Evolutionary conservation across 2,329 filamentous ascomycete genomes (phyloP).

Genomic region (Westerdykella sp.): DNA sequence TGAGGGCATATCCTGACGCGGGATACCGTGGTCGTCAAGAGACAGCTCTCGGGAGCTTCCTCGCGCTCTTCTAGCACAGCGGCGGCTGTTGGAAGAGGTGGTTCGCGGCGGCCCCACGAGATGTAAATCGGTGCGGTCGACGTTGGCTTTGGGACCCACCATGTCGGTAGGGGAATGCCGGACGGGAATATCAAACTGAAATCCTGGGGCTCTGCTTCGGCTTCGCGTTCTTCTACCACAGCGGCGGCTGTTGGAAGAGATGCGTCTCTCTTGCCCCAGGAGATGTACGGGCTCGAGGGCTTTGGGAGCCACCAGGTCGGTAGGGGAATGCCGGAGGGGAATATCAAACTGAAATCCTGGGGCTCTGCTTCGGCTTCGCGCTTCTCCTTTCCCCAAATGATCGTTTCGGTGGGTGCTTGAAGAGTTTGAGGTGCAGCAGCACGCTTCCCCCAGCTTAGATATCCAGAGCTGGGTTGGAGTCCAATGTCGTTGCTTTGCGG

Average conservation of each 20-base stretch:
- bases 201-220: not conserved
- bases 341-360: not conserved
- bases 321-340: not conserved
- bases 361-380: not conserved
- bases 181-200: not conserved
- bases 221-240: not conserved
- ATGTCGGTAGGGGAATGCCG: not conserved
- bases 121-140: slow-evolving; percentile 4
- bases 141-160: not conserved
- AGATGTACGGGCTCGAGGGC: too few relatives aligned
- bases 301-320: not conserved
- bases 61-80: slow-evolving; percentile 2
- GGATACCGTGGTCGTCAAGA: slow-evolving; percentile 7
- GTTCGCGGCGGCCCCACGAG: slow-evolving; percentile 10
- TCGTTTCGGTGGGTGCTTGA: slow-evolving; percentile 4
- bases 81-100: slow-evolving; percentile 7
- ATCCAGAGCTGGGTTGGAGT: not conserved
- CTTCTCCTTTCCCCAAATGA: slow-evolving; percentile 9
- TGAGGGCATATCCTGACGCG: slow-evolving; percentile 6
- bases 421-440: too few relatives aligned
- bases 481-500: slow-evolving; percentile 1
- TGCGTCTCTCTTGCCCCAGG: too few relatives aligned
- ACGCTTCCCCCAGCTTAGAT: too few relatives aligned
- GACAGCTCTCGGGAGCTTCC: slow-evolving; percentile 5
- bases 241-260: too few relatives aligned